phyloP scores from a whole-genome alignment of 306 rosid genomes.

The Fragaria nilgerrensis region DNA sequence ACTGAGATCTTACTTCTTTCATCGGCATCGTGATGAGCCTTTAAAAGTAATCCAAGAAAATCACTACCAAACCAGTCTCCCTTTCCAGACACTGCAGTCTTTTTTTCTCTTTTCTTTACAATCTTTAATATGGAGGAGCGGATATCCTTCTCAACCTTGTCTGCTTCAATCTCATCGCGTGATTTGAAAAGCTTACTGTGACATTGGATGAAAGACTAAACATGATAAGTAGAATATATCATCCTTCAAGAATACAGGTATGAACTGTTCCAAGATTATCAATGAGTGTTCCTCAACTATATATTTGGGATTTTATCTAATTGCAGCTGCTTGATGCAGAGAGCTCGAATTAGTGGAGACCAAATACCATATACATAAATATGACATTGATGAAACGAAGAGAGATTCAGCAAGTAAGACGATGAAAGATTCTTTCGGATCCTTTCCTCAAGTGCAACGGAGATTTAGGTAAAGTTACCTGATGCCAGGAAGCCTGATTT shows the following conservation, averaged over 20 bases:
- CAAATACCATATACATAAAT: not conserved
- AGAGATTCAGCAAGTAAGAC: not conserved
- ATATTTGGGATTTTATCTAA: too few species aligned
- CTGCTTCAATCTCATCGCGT: conserved; percentile 10
- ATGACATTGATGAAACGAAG: not conserved
- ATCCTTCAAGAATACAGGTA: not conserved
- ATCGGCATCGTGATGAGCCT: conserved; percentile 11
- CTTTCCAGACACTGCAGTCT: not conserved
- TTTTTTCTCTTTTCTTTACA: conserved; percentile 10
- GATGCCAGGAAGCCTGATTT: conserved; percentile 17
- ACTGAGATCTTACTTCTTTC: not conserved
- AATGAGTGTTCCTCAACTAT: too few species aligned
- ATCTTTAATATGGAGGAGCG: not conserved
- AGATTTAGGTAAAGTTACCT: conserved; percentile 11
- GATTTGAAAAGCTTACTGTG: conserved; percentile 12
- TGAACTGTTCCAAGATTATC: not conserved
- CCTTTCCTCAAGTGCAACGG: not conserved
- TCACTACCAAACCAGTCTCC: conserved; percentile 20
- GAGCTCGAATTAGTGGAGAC: not conserved
- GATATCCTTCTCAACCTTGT: conserved; percentile 11
- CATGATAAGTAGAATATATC: not conserved
- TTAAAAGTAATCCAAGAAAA: conserved; percentile 16
- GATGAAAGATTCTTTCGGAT: not conserved
- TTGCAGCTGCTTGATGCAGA: too few species aligned
- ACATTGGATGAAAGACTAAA: not conserved